Percentiles rank a stretch among this genome's conserved stretches.
Evolutionary conservation across 2,329 filamentous ascomycete genomes (phyloP).

Genomic region (Metarhizium guizhouense): DNA sequence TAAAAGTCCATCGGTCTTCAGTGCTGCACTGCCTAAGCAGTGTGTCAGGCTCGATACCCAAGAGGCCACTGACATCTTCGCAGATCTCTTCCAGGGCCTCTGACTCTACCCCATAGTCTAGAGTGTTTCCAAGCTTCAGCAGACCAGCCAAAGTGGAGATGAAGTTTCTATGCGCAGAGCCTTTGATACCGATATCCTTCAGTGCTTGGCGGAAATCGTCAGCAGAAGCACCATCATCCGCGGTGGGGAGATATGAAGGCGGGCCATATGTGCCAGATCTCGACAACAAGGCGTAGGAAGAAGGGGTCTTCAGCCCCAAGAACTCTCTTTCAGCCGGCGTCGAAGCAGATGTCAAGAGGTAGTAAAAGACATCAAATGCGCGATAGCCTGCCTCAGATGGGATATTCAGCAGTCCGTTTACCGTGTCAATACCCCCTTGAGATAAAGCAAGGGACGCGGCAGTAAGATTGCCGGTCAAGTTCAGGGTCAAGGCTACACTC

Average conservation of each 20-base stretch:
- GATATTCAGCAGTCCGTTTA: slow-evolving; percentile 69
- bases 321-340: slow-evolving; percentile 85
- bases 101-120: slow-evolving; percentile 75
- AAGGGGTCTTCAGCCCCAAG: slow-evolving; percentile 67
- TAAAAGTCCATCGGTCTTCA: slow-evolving; percentile 72
- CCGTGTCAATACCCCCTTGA: slow-evolving; percentile 79
- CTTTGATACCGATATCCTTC: slow-evolving; percentile 91
- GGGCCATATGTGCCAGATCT: slow-evolving; percentile 79
- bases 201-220: slow-evolving; percentile 85
- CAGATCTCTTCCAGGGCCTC: slow-evolving; percentile 80
- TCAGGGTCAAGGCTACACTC: slow-evolving; percentile 72
- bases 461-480: slow-evolving; percentile 69
- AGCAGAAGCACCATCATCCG: slow-evolving; percentile 83
- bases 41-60: slow-evolving; percentile 80
- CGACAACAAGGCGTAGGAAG: slow-evolving; percentile 69
- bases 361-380: slow-evolving; percentile 97
- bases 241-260: slow-evolving; percentile 81
- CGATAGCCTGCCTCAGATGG: slow-evolving; percentile 73
- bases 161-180: slow-evolving; percentile 68
- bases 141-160: slow-evolving; percentile 80
- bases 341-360: slow-evolving; percentile 84
- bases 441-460: slow-evolving; percentile 71
- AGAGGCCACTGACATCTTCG: slow-evolving; percentile 78
- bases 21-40: slow-evolving; percentile 72
- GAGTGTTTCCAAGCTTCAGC: slow-evolving; percentile 83